Conservation (phyloP, 2,329 filamentous ascomycete species). For the Stachybotrys chartarum region DNA sequence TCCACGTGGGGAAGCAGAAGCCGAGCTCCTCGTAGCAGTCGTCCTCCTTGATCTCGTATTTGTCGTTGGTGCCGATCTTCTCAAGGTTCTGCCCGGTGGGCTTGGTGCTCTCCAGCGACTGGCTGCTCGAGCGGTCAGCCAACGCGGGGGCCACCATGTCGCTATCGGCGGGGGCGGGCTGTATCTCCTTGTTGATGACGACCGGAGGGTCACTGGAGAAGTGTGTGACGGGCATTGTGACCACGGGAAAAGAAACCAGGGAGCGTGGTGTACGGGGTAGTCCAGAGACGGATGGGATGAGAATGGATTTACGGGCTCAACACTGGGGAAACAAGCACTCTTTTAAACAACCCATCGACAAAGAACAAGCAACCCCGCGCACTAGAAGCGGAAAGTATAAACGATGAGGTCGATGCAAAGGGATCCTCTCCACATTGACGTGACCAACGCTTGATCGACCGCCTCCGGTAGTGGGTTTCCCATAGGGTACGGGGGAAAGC, state of each 20-base stretch:
- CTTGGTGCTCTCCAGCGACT: neutral
- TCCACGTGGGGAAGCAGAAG: conserved; percentile 50
- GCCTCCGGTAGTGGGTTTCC: neutral
- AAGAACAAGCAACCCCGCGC: neutral
- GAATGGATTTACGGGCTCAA: neutral
- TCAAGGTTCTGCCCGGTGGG: conserved; percentile 15
- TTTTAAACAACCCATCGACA: neutral
- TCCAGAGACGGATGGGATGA: neutral
- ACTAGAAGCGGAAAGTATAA: neutral
- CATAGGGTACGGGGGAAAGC: neutral
- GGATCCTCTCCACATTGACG: neutral
- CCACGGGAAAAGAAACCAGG: neutral
- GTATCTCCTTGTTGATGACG: conserved; percentile 22
- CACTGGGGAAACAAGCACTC: neutral
- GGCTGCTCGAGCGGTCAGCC: conserved; percentile 6
- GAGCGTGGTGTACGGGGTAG: neutral
- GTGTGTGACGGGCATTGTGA: conserved; percentile 21
- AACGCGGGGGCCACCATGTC: conserved; percentile 11
- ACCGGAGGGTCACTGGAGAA: conserved; percentile 28
- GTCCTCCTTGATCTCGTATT: conserved; percentile 40
- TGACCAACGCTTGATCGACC: neutral
- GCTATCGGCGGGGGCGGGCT: conserved; percentile 14
- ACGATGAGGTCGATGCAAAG: neutral
- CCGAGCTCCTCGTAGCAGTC: conserved; percentile 62
- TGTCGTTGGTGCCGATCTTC: conserved; percentile 30